These are phyloP conservation scores for Mortierella sp. DNA, from an alignment of 371 early-diverging fungal species.

Conservation along the genomic window DNA sequence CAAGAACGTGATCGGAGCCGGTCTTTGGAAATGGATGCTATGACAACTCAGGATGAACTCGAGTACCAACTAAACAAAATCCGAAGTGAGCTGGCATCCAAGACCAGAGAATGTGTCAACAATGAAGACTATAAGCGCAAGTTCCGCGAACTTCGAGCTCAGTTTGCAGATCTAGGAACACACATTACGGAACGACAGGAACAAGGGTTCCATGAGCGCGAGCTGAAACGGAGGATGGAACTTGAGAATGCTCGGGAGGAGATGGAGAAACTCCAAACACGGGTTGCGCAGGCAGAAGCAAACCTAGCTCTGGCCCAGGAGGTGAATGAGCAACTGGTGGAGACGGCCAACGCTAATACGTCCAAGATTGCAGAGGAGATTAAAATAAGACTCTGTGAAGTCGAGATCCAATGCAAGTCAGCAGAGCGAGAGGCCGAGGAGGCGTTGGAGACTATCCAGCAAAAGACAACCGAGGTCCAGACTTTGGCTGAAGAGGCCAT, in stretches of 20 bases:
- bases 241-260: conserved; percentile 40
- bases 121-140: conserved; percentile 43
- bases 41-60: conserved; percentile 45
- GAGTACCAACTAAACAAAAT: conserved; percentile 35
- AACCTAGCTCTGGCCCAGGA: conserved; percentile 43
- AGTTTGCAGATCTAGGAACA: conserved; percentile 41
- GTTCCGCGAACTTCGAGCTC: conserved; percentile 46
- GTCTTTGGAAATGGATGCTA: conserved; percentile 31
- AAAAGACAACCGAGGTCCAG: conserved; percentile 37
- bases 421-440: conserved; percentile 44
- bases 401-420: conserved; percentile 38
- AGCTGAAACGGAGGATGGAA: conserved; percentile 42
- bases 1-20: conserved; percentile 28
- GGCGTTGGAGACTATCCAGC: conserved; percentile 36
- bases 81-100: conserved; percentile 30
- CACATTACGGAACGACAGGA: conserved; percentile 37
- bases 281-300: conserved; percentile 32
- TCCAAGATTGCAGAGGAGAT: conserved; percentile 52
- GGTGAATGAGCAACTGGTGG: conserved; percentile 40
- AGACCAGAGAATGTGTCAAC: conserved; percentile 32
- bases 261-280: conserved; percentile 17
- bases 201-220: conserved; percentile 48
- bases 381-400: conserved; percentile 39
- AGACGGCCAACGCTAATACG: conserved; percentile 32
- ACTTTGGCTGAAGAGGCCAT: conserved; percentile 34